These are phyloP conservation scores for Myrmaecium sp. DNA, from an alignment of 2,329 filamentous ascomycete species.

Conservation along the genomic window DNA sequence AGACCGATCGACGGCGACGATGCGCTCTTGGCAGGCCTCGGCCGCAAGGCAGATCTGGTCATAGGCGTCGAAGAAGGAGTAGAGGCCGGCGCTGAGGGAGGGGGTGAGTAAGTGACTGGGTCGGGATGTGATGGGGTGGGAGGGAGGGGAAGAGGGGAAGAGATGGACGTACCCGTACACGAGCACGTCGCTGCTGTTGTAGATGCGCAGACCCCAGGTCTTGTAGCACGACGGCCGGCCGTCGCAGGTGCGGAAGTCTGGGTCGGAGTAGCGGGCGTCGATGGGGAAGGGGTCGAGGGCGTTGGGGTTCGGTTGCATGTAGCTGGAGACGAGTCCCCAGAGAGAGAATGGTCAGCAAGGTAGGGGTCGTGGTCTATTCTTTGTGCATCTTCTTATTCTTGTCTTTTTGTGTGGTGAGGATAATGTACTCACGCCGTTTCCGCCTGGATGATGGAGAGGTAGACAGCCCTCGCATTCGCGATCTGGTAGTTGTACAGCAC, in stretches of 20 bases:
- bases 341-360: conserved; percentile 2
- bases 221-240: background rate
- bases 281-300: conserved; percentile 47
- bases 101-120: no score
- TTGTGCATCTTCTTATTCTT: background rate
- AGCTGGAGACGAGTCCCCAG: conserved; percentile 12
- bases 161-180: no score
- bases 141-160: no score
- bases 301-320: conserved; percentile 69
- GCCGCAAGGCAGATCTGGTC: conserved; percentile 28
- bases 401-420: background rate
- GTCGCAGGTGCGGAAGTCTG: conserved; percentile 41
- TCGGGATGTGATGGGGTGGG: no score
- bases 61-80: conserved; percentile 43
- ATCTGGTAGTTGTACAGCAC: conserved; percentile 69
- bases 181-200: conserved; percentile 37
- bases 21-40: conserved; percentile 34
- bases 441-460: conserved; percentile 69
- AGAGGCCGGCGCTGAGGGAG: conserved; percentile 39
- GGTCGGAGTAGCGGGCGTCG: conserved; percentile 44
- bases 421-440: conserved; percentile 55
- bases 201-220: conserved; percentile 48
- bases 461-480: conserved; percentile 58
- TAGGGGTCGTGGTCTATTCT: no score
- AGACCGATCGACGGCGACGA: conserved; percentile 27